A percentile compares a stretch with the other conserved stretches of the same genome.
Conservation (phyloP, 106 monocot species). For the Apostasia ramifera region DNA sequence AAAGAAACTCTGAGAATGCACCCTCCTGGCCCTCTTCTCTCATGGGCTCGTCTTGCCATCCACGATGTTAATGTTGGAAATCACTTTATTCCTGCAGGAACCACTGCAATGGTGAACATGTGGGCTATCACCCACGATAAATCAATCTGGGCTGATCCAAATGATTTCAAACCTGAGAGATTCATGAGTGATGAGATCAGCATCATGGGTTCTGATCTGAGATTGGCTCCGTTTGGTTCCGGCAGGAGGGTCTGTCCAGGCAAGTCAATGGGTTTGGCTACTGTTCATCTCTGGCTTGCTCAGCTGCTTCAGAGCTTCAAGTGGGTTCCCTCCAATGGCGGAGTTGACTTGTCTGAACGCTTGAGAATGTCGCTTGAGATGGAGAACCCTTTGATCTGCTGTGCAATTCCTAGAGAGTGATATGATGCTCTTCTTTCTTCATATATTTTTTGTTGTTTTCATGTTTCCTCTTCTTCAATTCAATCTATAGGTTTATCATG, state of each 20-base stretch:
- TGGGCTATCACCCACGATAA: conserved; percentile 39
- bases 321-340: conserved; percentile 10
- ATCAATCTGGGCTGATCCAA: conserved; percentile 19
- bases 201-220: conserved; percentile 36
- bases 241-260: conserved; percentile 45
- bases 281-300: conserved; percentile 37
- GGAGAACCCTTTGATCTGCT: conserved; percentile 31
- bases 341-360: conserved; percentile 25
- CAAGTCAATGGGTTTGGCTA: conserved; percentile 29
- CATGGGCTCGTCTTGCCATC: conserved; percentile 41
- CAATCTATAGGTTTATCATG: no score
- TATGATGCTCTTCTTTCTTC: no score
- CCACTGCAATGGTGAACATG: conserved; percentile 51
- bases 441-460: no score
- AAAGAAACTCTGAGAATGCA: conserved; percentile 33
- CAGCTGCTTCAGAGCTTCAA: conserved; percentile 31
- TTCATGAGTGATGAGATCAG: conserved; percentile 26
- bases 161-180: conserved; percentile 30
- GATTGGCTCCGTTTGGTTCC: conserved; percentile 40
- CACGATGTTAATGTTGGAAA: conserved; percentile 19
- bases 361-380: conserved; percentile 47
- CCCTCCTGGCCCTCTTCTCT: conserved; percentile 46
- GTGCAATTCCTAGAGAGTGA: conserved; percentile 24
- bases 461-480: no score
- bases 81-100: conserved; percentile 21